Evolutionary conservation across 2,329 filamentous ascomycete genomes (phyloP).

Genomic region (Phaeoacremonium minimum): DNA sequence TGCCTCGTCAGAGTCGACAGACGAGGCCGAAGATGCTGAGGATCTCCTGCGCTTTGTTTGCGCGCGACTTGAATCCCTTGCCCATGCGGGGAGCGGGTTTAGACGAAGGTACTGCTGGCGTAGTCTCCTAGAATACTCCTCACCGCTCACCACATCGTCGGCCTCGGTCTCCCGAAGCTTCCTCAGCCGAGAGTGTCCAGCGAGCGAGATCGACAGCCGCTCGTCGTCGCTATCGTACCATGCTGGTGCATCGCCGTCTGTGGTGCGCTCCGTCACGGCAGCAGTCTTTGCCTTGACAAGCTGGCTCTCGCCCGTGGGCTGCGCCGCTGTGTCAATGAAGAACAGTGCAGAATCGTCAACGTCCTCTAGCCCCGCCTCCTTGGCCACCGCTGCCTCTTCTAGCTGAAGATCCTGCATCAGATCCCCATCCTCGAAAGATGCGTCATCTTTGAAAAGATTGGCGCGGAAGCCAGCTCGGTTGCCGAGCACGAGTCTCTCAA

Average conservation of each 20-base stretch:
- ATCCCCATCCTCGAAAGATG: constrained; percentile 25
- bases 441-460: constrained; percentile 60
- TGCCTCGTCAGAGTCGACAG: constrained; percentile 20
- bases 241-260: constrained; percentile 45
- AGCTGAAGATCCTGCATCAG: constrained; percentile 26
- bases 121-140: constrained; percentile 77
- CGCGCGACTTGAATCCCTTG: constrained; percentile 42
- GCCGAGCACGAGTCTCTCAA: constrained; percentile 86
- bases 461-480: constrained; percentile 78
- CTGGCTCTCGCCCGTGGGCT: constrained; percentile 27
- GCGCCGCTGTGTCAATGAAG: constrained; percentile 69
- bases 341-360: constrained; percentile 80
- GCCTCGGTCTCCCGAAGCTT: constrained; percentile 77
- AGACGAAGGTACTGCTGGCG: constrained; percentile 68
- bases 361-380: constrained; percentile 19
- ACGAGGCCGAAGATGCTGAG: constrained; percentile 31
- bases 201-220: constrained; percentile 76
- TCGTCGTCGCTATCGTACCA: constrained; percentile 99
- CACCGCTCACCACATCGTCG: constrained; percentile 82
- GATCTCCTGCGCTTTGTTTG: constrained; percentile 48
- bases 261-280: constrained; percentile 5
- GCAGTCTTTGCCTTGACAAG: constrained; percentile 19
- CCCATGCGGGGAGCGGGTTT: constrained; percentile 60
- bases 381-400: constrained; percentile 15
- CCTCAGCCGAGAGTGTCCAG: constrained; percentile 67